Evolutionary conservation across 306 rosid species (phyloP).

Genomic region (Morella rubra): DNA sequence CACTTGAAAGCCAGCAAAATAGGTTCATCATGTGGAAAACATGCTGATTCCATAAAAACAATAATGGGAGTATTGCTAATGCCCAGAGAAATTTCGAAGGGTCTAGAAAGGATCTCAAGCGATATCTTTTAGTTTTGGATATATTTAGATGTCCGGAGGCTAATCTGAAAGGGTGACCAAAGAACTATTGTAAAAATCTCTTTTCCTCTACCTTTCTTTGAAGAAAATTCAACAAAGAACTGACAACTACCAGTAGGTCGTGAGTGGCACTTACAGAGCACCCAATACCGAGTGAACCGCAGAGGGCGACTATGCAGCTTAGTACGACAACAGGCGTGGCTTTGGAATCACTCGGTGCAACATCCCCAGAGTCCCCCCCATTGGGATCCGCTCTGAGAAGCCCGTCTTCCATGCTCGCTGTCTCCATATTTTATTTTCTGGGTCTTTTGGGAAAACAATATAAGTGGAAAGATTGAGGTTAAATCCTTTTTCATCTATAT

Average conservation of each 20-base stretch:
- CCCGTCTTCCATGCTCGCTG: not conserved
- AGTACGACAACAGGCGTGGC: not conserved
- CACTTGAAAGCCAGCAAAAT: no score
- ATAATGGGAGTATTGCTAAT: no score
- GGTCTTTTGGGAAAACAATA: no score
- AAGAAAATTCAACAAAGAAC: not conserved
- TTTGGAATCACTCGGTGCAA: not conserved
- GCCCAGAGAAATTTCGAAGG: no score
- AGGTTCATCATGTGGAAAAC: no score
- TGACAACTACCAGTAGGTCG: not conserved
- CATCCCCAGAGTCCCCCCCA: not conserved
- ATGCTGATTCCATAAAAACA: no score
- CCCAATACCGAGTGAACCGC: not conserved
- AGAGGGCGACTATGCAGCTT: constrained; percentile 1
- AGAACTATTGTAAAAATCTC: not conserved
- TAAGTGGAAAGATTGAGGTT: no score
- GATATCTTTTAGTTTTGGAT: no score
- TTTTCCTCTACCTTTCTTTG: not conserved
- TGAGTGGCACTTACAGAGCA: not conserved
- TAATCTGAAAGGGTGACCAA: no score
- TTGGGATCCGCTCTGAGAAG: not conserved
- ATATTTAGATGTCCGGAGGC: no score
- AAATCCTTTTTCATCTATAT: no score
- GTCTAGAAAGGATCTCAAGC: no score
- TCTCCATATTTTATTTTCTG: not conserved